Evolutionary conservation across 306 rosid species (phyloP).

Genomic region (Hylodesmum podocarpum): DNA sequence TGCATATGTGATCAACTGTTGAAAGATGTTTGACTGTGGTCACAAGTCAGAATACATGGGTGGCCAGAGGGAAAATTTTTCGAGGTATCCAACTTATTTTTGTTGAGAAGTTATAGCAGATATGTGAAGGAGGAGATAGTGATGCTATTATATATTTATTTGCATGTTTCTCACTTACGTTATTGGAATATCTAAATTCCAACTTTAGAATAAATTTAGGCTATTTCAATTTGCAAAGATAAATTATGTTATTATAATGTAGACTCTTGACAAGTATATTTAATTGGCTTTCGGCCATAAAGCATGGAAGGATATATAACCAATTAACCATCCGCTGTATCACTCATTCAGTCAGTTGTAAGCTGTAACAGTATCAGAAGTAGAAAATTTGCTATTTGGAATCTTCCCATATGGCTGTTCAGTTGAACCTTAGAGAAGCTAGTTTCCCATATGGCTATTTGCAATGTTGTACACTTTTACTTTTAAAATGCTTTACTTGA

Average conservation of each 20-base stretch:
- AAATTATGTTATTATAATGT: background rate
- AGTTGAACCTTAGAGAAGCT: background rate
- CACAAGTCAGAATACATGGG: constrained; percentile 68
- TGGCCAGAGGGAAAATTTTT: constrained; percentile 79
- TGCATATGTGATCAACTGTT: constrained; percentile 41
- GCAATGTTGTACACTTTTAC: background rate
- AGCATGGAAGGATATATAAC: background rate
- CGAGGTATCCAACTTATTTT: constrained; percentile 54
- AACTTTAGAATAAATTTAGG: background rate
- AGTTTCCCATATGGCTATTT: background rate
- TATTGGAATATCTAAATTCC: background rate
- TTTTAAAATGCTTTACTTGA: background rate
- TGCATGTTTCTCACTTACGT: background rate
- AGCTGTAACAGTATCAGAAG: background rate
- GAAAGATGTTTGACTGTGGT: constrained; percentile 69
- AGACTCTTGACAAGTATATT: background rate
- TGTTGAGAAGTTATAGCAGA: constrained; percentile 11
- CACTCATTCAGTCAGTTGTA: background rate
- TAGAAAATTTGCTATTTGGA: background rate
- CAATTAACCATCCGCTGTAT: background rate
- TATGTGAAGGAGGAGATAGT: constrained; percentile 33
- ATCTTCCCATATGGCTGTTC: background rate
- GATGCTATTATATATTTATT: constrained; percentile 17
- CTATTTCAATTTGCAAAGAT: background rate
- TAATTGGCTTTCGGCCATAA: background rate